phyloP scores from a whole-genome alignment of 2,329 filamentous ascomycete genomes.

The Fusarium domesticum region DNA sequence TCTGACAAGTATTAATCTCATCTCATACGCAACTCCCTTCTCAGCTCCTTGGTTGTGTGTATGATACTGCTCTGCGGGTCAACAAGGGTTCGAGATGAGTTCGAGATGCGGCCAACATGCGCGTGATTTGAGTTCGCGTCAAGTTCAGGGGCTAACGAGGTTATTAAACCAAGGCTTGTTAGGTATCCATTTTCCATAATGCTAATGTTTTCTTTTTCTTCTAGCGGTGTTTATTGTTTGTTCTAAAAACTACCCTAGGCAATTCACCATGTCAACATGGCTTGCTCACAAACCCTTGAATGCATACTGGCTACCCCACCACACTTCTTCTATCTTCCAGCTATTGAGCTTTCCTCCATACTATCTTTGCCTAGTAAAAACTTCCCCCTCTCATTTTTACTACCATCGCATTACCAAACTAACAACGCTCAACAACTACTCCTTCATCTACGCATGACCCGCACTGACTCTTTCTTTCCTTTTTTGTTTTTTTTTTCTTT shows the following conservation, averaged over 20 bases:
- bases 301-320: conserved; percentile 27
- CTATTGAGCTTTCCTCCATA: conserved; percentile 2
- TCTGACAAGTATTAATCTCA: too few relatives aligned
- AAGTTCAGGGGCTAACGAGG: too few relatives aligned
- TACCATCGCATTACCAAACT: too few relatives aligned
- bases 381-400: too few relatives aligned
- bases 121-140: not conserved
- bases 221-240: not conserved
- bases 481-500: not conserved
- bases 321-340: conserved; percentile 16
- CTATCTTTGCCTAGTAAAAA: not conserved
- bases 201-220: not conserved
- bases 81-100: not conserved
- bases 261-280: too few relatives aligned
- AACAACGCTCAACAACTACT: too few relatives aligned
- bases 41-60: not conserved
- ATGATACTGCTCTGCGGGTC: not conserved
- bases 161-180: not conserved
- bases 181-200: not conserved
- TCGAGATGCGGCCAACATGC: not conserved
- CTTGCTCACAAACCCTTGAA: conserved; percentile 14
- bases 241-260: not conserved
- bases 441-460: too few relatives aligned
- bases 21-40: too few relatives aligned
- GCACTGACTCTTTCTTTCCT: not conserved